These are phyloP conservation scores for Solanum appendiculatum DNA, from an alignment of 257 asterid species.

Conservation along the genomic window DNA sequence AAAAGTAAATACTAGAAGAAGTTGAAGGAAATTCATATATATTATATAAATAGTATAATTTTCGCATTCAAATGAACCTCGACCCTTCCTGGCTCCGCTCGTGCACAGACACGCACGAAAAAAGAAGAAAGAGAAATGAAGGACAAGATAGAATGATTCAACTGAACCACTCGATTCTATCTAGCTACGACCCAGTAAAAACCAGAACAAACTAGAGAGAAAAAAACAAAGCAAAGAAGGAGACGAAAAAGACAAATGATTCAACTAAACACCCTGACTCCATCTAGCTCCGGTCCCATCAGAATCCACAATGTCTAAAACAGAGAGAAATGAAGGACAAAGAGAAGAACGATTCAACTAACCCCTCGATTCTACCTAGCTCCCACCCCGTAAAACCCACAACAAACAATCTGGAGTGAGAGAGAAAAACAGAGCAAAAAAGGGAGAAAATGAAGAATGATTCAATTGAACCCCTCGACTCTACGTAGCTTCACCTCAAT, in stretches of 20 bases:
- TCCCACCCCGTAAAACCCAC: background rate
- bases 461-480: background rate
- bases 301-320: background rate
- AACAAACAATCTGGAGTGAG: background rate
- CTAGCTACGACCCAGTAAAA: background rate
- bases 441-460: background rate
- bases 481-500: background rate
- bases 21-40: background rate
- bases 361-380: background rate
- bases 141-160: background rate
- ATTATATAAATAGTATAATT: too few species aligned
- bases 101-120: background rate
- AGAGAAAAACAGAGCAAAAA: background rate
- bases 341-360: background rate
- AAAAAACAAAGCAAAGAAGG: background rate
- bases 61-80: too few species aligned
- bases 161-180: background rate
- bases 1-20: background rate
- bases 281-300: background rate
- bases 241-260: too few species aligned
- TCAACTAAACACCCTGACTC: background rate
- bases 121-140: background rate
- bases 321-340: background rate
- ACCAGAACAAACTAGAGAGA: background rate
- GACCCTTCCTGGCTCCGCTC: background rate